Percentiles rank a stretch among this genome's conserved stretches.
phyloP scores from a whole-genome alignment of 2,329 filamentous ascomycete genomes.

The Teratosphaeria destructans region DNA sequence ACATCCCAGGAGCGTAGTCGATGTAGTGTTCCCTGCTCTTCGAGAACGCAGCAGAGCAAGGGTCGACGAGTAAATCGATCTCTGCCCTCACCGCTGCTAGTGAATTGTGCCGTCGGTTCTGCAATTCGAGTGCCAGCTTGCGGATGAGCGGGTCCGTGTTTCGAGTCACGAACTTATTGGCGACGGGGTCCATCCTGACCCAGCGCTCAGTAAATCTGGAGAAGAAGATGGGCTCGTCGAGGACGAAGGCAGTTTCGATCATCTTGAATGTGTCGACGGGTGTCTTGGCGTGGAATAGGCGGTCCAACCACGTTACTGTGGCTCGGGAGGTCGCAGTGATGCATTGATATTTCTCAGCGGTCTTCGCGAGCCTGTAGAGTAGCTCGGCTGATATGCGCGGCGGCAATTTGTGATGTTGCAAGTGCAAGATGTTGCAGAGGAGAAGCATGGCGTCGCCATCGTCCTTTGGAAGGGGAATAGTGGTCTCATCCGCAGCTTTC shows the following conservation, averaged over 20 bases:
- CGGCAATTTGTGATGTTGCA: conserved; percentile 18
- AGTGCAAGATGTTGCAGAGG: conserved; percentile 19
- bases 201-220: conserved; percentile 19
- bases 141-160: not conserved
- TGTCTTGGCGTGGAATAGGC: conserved; percentile 12
- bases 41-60: conserved; percentile 14
- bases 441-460: conserved; percentile 17
- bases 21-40: conserved; percentile 17
- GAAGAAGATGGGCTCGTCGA: conserved; percentile 22
- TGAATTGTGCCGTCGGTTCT: conserved; percentile 6
- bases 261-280: conserved; percentile 8
- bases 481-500: not conserved
- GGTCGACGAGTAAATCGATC: conserved; percentile 17
- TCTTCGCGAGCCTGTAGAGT: conserved; percentile 13
- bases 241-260: conserved; percentile 15
- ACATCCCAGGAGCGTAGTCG: conserved; percentile 18
- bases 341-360: conserved; percentile 17
- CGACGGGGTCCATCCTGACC: conserved; percentile 7
- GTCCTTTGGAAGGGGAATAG: conserved; percentile 9
- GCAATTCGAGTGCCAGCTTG: not conserved
- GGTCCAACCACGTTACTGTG: conserved; percentile 18
- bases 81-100: conserved; percentile 11
- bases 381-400: conserved; percentile 10
- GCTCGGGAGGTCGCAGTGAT: conserved; percentile 13
- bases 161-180: not conserved